Evolutionary conservation across 441 rosid genomes (phyloP), one percentile per base, ranked within the genome.

Genomic region (Raphanus hybrid): DNA sequence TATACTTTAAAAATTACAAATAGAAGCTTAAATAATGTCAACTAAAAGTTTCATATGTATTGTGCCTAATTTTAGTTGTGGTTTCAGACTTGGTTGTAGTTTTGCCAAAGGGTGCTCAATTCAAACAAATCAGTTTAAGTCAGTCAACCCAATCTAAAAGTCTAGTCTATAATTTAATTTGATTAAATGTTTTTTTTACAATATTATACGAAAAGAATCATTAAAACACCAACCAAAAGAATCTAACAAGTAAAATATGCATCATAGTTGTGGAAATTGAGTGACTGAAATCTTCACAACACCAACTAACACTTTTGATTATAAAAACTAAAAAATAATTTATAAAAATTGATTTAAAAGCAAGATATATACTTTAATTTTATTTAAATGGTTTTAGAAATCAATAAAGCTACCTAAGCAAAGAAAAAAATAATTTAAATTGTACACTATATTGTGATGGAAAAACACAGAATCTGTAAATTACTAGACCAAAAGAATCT

Each of bases 1-100:
- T 26, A 27, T 65, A 55, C 12, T 39, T 27, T 66, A 16, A 10
- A 37, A 35, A 37, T 8, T 12, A 18, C 37, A 1, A 34, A 18
- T 70, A 64, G 2, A 11, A 66, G n/a, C 0, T 15, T 67, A n/a
- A 1, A 2, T 4, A 9, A 9, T 15, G 72, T 67, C 78, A 74
- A 74, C 60, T 43, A 58, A 39, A 41, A 29, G 5, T 29, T 29
- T 29, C 26, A 59, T 16, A 10, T 26, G 65, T 74, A 7, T 3
- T 23, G 3, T 59, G 29, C 18, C 37, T 60, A 48, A 45, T 32
- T 34, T 86, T 77, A 75, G 55, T 75, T 83, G 65, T 83, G 82
- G 23, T 86, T 89, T 77, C 90, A 80, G 73, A 85, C 82, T 41
- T 82, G 68, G 1, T 83, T 89, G 85, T 71, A 85, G 75, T 74